Evolutionary conservation across 2,329 filamentous ascomycete genomes (phyloP), one percentile per base, ranked within the genome.

Genomic region (Pseudogymnoascus sp.): DNA sequence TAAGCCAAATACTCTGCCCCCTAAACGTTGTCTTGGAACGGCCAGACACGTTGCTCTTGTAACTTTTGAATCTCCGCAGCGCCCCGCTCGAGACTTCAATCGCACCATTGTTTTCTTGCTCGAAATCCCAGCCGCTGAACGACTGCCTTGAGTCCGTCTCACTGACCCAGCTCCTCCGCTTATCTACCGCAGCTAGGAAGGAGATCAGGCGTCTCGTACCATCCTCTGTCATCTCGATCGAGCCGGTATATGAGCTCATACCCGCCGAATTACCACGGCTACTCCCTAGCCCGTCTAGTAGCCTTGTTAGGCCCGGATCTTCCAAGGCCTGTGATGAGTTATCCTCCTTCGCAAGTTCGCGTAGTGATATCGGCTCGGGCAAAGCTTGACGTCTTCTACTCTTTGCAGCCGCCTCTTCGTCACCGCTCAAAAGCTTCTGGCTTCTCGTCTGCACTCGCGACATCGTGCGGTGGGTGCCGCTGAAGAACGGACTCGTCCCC

Each of bases 401-500:
- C 48, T 9, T 55, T 15, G 15, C 25, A 6, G 48, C 9, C 29
- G 12, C 29, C 33, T 52, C 45, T 1, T 33, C 33, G 29, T n/a
- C n/a, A 5, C 10, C n/a, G 9, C 48, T 15, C n/a, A 33, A 7
- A 29, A 33, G n/a, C 29, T 33, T 55, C n/a, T 55, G 18, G 29
- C 48, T 33, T 3, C 29, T 27, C 48, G 48, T 33, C 29, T 55
- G 27, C n/a, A 55, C 48, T 13, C 65, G 63, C 25, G 67, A 65
- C 33, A 60, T 61, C 15, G 66, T 55, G 12, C 58, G 59, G 13
- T 63, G 63, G 8, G 66, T 65, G 27, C 68, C 67, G 5, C 65
- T 65, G 36, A 71, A 72, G 63, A 72, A 72, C 5, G 70, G 69
- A 6, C 68, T 69, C 2, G 65, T 65, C 9, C 69, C 69, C 12